phyloP scores from a whole-genome alignment of 345 rosid species.

The Moricandia arvensis region DNA sequence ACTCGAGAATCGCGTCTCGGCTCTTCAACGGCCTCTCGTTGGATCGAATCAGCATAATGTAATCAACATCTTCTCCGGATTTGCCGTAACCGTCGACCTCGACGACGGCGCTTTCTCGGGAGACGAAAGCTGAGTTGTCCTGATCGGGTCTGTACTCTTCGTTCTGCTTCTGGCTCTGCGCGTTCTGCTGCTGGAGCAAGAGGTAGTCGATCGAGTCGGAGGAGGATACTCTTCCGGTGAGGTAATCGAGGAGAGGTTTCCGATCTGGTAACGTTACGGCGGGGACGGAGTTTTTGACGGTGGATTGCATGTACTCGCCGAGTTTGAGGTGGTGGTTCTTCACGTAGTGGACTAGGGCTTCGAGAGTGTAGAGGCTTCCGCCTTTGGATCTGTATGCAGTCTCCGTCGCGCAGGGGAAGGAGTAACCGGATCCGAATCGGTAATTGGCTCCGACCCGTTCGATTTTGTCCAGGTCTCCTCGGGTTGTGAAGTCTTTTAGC shows the following conservation, averaged over 20 bases:
- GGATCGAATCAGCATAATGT: constrained; percentile 47
- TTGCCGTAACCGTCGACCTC: constrained; percentile 33
- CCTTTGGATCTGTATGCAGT: constrained; percentile 85
- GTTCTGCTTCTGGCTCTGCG: constrained; percentile 39
- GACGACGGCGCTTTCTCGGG: constrained; percentile 23
- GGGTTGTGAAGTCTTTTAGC: constrained; percentile 69
- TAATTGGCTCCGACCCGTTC: constrained; percentile 51
- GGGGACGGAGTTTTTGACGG: constrained; percentile 58
- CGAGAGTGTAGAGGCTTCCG: constrained; percentile 79
- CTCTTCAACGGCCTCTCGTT: constrained; percentile 79
- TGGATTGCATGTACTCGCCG: constrained; percentile 72
- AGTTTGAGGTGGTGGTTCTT: constrained; percentile 64
- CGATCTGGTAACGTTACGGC: constrained; percentile 77
- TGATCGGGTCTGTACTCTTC: constrained; percentile 46
- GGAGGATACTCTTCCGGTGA: constrained; percentile 61
- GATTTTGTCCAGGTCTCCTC: constrained; percentile 60
- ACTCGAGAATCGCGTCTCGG: constrained; percentile 62
- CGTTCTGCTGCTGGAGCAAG: constrained; percentile 43
- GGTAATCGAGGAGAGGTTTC: constrained; percentile 82
- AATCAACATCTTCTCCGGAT: constrained; percentile 34
- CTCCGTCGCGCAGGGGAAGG: constrained; percentile 59
- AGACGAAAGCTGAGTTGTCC: constrained; percentile 33
- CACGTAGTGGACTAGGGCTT: constrained; percentile 65
- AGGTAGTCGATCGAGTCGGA: constrained; percentile 74
- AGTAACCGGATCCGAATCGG: constrained; percentile 65